These are phyloP conservation scores for Lecanicillium sp. DNA, from an alignment of 2,329 filamentous ascomycete genomes.

Conservation along the genomic window DNA sequence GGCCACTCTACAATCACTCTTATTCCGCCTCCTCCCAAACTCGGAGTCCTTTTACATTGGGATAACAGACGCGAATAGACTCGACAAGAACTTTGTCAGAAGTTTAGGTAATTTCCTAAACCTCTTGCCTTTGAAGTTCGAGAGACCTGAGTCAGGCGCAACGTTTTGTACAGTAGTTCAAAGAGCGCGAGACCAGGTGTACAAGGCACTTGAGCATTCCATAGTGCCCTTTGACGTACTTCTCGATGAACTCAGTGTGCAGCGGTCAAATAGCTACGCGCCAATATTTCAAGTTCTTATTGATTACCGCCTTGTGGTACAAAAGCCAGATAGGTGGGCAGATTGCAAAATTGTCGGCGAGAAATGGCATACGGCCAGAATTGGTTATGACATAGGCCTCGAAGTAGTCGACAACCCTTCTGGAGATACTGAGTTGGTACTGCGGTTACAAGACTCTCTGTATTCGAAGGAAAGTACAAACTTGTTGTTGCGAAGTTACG, in stretches of 20 bases:
- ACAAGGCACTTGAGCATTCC: slow-evolving; percentile 32
- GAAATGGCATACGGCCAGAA: slow-evolving; percentile 10
- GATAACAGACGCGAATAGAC: too few species aligned
- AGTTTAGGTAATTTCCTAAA: slow-evolving; percentile 42
- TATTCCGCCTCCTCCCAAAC: too few species aligned
- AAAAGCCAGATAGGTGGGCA: slow-evolving; percentile 12
- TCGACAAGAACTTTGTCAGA: slow-evolving; percentile 2
- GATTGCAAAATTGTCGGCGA: slow-evolving; percentile 13
- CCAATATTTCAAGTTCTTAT: slow-evolving; percentile 42
- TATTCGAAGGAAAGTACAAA: too few species aligned
- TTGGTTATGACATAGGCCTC: slow-evolving; percentile 24
- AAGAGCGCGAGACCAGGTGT: slow-evolving; percentile 17
- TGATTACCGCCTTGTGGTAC: slow-evolving; percentile 21
- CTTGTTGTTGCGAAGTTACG: too few species aligned
- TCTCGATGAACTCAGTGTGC: slow-evolving; percentile 32
- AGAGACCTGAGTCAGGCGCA: slow-evolving; percentile 12
- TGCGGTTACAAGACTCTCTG: too few species aligned
- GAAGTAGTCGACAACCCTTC: slow-evolving; percentile 27
- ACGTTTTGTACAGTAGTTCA: slow-evolving; percentile 13
- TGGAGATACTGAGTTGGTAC: too few species aligned
- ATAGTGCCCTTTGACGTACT: slow-evolving; percentile 40
- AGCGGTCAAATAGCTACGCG: slow-evolving; percentile 26
- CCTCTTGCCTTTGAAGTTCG: slow-evolving; percentile 37
- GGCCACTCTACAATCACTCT: slow-evolving; percentile 28
- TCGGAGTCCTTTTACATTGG: slow-evolving; percentile 16